Base-by-base conservation (phyloP, 2,329 filamentous ascomycete genomes). In the Colletotrichum tamarilloi region DNA sequence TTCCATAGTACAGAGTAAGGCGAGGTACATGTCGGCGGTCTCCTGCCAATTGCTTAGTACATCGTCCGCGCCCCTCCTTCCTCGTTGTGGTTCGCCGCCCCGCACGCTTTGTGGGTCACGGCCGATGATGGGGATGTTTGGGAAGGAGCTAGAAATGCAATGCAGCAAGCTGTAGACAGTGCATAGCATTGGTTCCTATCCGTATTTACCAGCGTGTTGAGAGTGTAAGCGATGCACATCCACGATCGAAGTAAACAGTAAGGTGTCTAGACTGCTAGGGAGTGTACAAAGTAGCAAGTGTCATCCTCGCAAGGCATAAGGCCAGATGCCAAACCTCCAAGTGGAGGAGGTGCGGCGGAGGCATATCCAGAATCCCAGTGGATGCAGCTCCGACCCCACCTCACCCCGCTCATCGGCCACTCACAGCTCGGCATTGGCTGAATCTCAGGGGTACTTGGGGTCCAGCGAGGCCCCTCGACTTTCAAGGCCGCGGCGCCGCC, bases 401-500 rank as follows among this genome's bases (percentile, higher is more conserved):
- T 19, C 19, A 12, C 32, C 6, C n/a, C n/a, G 38, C 46, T n/a
- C 28, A 22, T 55, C 28, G 46, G 55, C 70, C 70, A 73, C n/a
- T 69, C 55, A 60, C 26, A 60, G 28, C 9, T 24, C 42, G 32
- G 6, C 7, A 8, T 49, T 6, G 7, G 35, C 38, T 26, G 65
- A 46, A 55, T 56, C 70, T 65, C 66, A 73, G 70, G 70, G 70
- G 70, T 59, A 69, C 59, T 55, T 60, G 70, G 70, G 70, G 70
- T 70, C 60, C 67, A 64, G 56, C 55, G 49, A 64, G 68, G 56
- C 56, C 62, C 32, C 59, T 49, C 38, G 22, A 24, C 26, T 55
- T n/a, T 55, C 24, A 49, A 22, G 35, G 38, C 59, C 42, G 12
- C 32, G 32, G 32, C 32, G 32, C 1, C 32, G 32, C 32, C 32